Evolutionary conservation across 768 basidiomycete genomes (phyloP), one percentile per base, ranked within the genome.

Genomic region (Mycena pura): DNA sequence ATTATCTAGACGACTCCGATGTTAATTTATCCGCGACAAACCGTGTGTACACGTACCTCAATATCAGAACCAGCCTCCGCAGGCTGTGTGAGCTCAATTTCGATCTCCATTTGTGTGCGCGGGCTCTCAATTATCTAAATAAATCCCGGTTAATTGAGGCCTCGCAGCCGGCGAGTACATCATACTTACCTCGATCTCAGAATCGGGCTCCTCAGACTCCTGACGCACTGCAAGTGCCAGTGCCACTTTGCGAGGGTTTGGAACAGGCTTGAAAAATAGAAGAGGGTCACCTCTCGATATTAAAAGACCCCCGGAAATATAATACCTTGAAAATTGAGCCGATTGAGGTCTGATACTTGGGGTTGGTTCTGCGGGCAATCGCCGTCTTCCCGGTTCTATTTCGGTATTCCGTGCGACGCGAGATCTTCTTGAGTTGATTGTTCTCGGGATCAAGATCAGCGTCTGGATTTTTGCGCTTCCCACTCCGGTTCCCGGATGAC

Each of bases 191-290:
- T 51, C 49, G 11, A 51, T 28, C n/a, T 51, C 56, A 0, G 56
- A 49, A 25, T 57, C 56, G 9, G 45, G 36, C 17, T 57, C 56
- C 29, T 57, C 56, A 1, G 56, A 57, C 21, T 57, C 56, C 10
- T 48, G 13, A 4, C 55, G 46, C 6, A 21, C 44, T 10, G 55
- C 46, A 2, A 47, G 25, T 9, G 17, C 40, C 19, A 47, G 25
- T 9, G 17, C 40, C 19, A 29, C 45, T 29, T 45, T 55, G 21
- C 41, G 28, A 2, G 29, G 21, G 15, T 55, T 45, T 2, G 28
- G 9, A 3, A 55, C 10, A 32, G 32, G 14, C 52, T 54, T n/a
- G n/a, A n/a, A n/a, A 21, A n/a, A 44, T n/a, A 22, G 24, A 43
- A 27, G n/a, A n/a, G n/a, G n/a, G n/a, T n/a, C n/a, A n/a, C n/a